Evolutionary conservation across 345 rosid species (phyloP).

Genomic region (Rhodamnia rubescens): DNA sequence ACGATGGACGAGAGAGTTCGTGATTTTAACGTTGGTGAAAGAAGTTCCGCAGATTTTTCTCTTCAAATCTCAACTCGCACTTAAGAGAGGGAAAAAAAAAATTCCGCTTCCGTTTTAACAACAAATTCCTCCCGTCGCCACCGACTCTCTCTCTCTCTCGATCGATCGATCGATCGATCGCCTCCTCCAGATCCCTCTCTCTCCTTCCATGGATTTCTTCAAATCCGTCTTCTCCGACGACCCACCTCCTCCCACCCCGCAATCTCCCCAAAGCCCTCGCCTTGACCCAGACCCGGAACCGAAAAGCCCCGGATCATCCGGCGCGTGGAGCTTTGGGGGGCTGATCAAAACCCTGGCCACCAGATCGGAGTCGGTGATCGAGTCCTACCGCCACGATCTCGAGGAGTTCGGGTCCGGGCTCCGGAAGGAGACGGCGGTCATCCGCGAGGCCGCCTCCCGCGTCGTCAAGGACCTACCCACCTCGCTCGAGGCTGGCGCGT

Average conservation of each 20-base stretch:
- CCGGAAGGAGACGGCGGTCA: conserved; percentile 53
- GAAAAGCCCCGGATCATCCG: not conserved
- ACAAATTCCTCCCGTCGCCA: not conserved
- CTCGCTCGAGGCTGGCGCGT: conserved; percentile 62
- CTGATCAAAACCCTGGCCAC: conserved; percentile 39
- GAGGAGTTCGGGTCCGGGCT: conserved; percentile 70
- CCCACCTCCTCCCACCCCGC: conserved; percentile 15
- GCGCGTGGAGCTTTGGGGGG: conserved; percentile 45
- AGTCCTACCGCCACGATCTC: conserved; percentile 55
- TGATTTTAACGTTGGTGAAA: too few relatives aligned
- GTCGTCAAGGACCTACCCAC: conserved; percentile 54
- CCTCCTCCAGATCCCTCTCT: not conserved
- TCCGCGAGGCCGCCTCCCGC: conserved; percentile 62
- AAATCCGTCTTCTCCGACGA: conserved; percentile 45
- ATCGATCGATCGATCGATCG: not conserved
- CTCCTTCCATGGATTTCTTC: conserved; percentile 56
- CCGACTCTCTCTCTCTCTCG: not conserved
- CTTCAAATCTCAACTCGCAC: too few relatives aligned
- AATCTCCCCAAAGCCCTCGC: not conserved
- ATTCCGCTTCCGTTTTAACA: not conserved
- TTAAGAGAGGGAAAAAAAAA: too few relatives aligned
- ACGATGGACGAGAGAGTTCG: too few relatives aligned
- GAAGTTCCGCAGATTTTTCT: too few relatives aligned
- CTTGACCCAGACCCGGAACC: not conserved
- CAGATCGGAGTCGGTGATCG: conserved; percentile 60